Percentiles rank a stretch among this genome's conserved stretches.
These are phyloP conservation scores for Daedaleopsis sinensis DNA, from an alignment of 768 basidiomycete genomes.

Conservation along the genomic window DNA sequence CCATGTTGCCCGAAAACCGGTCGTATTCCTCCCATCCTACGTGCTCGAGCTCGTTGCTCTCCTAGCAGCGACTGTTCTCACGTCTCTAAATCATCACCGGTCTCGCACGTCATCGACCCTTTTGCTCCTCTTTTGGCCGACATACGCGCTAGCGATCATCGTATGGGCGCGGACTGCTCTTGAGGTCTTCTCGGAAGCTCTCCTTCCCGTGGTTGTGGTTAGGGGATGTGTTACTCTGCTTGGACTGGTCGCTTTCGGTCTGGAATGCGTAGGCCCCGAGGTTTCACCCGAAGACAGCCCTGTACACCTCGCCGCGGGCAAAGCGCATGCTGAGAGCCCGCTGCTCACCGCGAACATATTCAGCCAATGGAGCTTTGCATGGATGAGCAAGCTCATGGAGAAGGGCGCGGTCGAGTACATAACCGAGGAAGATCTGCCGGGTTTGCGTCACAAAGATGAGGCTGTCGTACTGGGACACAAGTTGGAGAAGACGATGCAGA, in stretches of 20 bases:
- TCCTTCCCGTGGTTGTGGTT: constrained; percentile 44
- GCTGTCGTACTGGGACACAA: constrained; percentile 66
- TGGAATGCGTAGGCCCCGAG: constrained; percentile 77
- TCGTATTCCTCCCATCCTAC: constrained; percentile 53
- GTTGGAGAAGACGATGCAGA: constrained; percentile 62
- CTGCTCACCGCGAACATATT: constrained; percentile 78
- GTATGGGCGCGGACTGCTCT: constrained; percentile 66
- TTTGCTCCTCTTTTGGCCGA: constrained; percentile 83
- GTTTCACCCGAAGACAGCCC: constrained; percentile 35
- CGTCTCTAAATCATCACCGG: constrained; percentile 70
- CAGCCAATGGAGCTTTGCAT: constrained; percentile 81
- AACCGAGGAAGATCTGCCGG: constrained; percentile 85
- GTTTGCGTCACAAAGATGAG: constrained; percentile 67
- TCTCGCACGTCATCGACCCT: constrained; percentile 70
- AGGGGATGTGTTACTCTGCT: constrained; percentile 47
- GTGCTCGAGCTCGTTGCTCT: constrained; percentile 62
- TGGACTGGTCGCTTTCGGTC: constrained; percentile 54
- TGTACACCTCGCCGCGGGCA: constrained; percentile 51
- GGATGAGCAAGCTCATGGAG: constrained; percentile 82
- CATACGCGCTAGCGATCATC: constrained; percentile 51
- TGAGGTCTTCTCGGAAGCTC: constrained; percentile 29
- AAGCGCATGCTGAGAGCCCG: constrained; percentile 64
- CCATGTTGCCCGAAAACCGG: constrained; percentile 34
- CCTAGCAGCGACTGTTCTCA: constrained; percentile 50
- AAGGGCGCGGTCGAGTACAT: constrained; percentile 69